phyloP scores from a whole-genome alignment of 257 asterid species.

The Forsythia suspensa region DNA sequence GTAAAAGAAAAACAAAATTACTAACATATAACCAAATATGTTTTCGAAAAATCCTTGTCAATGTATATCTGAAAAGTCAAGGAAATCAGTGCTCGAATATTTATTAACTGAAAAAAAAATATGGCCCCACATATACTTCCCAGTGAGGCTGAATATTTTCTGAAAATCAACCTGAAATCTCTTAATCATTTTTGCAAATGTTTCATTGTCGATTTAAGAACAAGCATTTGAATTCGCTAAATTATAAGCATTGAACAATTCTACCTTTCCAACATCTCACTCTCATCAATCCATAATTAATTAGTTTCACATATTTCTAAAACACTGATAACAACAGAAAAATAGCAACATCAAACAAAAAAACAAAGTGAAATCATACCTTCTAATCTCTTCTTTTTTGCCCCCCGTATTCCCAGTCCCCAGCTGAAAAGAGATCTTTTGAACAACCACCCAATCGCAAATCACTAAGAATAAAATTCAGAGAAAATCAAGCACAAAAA shows the following conservation, averaged over 20 bases:
- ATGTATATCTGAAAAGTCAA: background rate
- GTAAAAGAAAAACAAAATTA: background rate
- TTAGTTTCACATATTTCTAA: background rate
- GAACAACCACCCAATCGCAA: background rate
- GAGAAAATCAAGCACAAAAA: background rate
- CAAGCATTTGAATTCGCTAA: background rate
- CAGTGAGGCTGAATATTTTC: background rate
- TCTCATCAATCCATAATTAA: background rate
- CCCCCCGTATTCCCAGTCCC: background rate
- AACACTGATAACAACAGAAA: background rate
- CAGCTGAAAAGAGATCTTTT: background rate
- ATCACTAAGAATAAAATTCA: background rate
- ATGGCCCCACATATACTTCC: background rate
- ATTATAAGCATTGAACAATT: background rate
- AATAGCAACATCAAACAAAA: background rate
- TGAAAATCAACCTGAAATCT: background rate
- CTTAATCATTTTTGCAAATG: background rate
- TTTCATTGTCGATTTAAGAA: background rate
- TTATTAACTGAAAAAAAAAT: background rate
- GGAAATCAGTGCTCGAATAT: background rate
- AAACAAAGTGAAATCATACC: background rate
- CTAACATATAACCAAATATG: background rate
- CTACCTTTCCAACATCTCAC: background rate
- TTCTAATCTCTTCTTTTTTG: background rate
- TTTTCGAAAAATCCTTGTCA: background rate